Conservation (phyloP, 2,329 filamentous ascomycete genomes). For the Colletotrichum horii region DNA sequence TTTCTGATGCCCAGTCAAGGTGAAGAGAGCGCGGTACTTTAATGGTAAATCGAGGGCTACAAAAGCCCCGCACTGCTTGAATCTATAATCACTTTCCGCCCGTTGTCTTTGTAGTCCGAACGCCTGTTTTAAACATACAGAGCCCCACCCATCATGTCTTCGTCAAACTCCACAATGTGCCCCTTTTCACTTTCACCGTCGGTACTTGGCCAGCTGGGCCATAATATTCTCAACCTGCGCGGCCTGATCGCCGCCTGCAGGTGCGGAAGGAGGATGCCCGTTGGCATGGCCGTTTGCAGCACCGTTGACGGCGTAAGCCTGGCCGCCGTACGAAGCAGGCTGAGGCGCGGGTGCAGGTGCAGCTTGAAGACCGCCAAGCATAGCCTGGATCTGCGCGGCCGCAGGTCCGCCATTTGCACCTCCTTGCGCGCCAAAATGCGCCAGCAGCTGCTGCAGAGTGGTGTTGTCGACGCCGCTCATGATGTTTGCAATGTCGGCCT, state of each 20-base stretch:
- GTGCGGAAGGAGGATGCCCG: constrained; percentile 21
- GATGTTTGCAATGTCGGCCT: constrained; percentile 65
- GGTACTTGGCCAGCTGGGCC: constrained; percentile 71
- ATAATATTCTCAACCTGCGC: constrained; percentile 75
- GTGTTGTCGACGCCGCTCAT: constrained; percentile 72
- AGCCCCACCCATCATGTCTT: constrained; percentile 14
- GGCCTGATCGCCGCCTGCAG: constrained; percentile 37
- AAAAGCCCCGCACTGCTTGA: not conserved
- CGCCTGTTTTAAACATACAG: constrained; percentile 5
- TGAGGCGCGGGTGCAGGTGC: constrained; percentile 25
- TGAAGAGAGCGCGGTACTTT: not conserved
- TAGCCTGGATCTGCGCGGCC: constrained; percentile 45
- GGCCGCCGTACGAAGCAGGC: constrained; percentile 31
- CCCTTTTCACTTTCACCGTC: constrained; percentile 46
- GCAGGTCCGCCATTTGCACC: constrained; percentile 26
- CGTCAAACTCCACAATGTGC: not conserved
- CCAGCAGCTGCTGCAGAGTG: constrained; percentile 73
- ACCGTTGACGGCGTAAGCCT: constrained; percentile 12
- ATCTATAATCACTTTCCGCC: constrained; percentile 4
- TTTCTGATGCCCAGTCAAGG: not conserved
- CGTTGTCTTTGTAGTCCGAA: not conserved
- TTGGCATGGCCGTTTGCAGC: constrained; percentile 26
- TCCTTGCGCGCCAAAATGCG: constrained; percentile 40
- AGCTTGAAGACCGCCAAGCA: constrained; percentile 42
- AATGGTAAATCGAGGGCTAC: not conserved